Conservation (phyloP, 352 stramenopile genomes). For the Paralagenidium karlingii region DNA sequence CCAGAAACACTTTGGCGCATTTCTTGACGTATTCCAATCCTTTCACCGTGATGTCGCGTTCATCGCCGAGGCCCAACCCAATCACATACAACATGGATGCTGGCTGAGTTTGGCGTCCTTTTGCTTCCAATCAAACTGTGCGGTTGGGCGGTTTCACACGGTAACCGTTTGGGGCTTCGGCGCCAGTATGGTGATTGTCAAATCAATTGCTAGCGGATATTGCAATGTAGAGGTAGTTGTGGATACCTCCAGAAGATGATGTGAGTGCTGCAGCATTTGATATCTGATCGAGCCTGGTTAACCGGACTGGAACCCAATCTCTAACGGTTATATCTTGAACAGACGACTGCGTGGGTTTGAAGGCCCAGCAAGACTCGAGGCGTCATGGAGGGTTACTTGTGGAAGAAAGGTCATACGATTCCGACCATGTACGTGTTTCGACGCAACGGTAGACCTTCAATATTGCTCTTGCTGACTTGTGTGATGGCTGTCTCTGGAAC, state of each 20-base stretch:
- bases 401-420: conserved; percentile 28
- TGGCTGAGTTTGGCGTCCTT: conserved; percentile 43
- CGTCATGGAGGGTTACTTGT: conserved; percentile 28
- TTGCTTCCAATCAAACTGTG: no score
- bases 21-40: conserved; percentile 93
- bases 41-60: conserved; percentile 97
- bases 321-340: conserved; percentile 1
- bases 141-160: no score
- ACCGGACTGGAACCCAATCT: no score
- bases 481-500: background rate
- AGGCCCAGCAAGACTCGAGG: background rate
- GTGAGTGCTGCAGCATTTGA: no score
- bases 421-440: conserved; percentile 26
- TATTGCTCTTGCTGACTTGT: background rate
- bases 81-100: conserved; percentile 97
- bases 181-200: no score
- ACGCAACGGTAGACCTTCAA: background rate
- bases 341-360: no score
- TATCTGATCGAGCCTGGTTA: no score
- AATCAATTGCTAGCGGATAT: no score
- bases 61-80: conserved; percentile 94
- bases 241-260: no score
- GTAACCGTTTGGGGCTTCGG: no score
- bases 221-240: no score
- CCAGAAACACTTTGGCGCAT: conserved; percentile 92